A percentile compares a stretch with the other conserved stretches of the same genome.
Evolutionary conservation across 73 alveolate species (phyloP).

Genomic region (Tetrahymena malaccensis): DNA sequence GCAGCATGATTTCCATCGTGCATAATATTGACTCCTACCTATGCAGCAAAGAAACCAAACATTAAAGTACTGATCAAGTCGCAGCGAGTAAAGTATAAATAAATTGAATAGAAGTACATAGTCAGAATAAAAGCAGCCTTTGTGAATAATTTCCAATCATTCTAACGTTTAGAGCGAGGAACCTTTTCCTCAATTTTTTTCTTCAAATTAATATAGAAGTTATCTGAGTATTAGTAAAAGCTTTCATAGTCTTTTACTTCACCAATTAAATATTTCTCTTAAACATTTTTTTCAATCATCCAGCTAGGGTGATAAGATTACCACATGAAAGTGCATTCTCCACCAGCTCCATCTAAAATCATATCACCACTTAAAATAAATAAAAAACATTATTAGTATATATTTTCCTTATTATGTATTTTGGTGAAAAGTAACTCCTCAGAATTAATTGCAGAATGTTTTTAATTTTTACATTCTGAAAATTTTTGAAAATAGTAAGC

Average conservation of each 20-base stretch:
- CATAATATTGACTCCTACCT: constrained; percentile 71
- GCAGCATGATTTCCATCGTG: constrained; percentile 77
- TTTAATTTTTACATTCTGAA: background rate
- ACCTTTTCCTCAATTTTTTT: constrained; percentile 52
- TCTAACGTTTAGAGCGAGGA: constrained; percentile 49
- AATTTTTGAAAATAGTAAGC: no score
- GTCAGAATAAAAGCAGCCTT: constrained; percentile 38
- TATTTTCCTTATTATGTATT: background rate
- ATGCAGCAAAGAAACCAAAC: constrained; percentile 48
- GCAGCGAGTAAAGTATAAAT: constrained; percentile 27
- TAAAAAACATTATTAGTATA: background rate
- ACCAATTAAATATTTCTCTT: constrained; percentile 51
- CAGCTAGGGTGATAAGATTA: constrained; percentile 61
- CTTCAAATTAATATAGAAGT: constrained; percentile 44
- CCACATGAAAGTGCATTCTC: constrained; percentile 77
- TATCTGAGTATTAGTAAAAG: constrained; percentile 59
- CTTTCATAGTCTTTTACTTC: constrained; percentile 62
- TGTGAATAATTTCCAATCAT: constrained; percentile 34
- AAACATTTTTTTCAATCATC: constrained; percentile 30
- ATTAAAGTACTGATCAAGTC: constrained; percentile 47
- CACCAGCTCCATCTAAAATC: constrained; percentile 77
- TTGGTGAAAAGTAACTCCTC: background rate
- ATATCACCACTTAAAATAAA: constrained; percentile 47
- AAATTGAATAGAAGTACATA: constrained; percentile 19
- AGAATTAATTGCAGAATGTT: background rate